phyloP scores from a whole-genome alignment of 495 filamentous ascomycete species.

The Apiosordaria backusii region DNA sequence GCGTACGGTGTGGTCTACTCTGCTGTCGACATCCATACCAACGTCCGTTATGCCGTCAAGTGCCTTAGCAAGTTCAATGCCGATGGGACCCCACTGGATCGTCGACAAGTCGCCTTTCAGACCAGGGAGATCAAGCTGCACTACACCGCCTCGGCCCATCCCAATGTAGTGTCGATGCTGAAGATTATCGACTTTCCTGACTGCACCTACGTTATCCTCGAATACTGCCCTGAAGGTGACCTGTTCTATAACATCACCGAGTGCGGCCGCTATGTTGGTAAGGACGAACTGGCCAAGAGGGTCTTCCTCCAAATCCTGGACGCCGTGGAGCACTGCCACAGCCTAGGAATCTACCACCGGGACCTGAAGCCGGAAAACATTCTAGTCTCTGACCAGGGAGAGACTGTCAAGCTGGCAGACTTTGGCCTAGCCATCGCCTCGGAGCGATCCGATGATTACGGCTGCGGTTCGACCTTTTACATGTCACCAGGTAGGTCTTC shows the following conservation, averaged over 20 bases:
- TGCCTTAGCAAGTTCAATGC: constrained; percentile 80
- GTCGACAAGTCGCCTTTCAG: constrained; percentile 84
- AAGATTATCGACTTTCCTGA: constrained; percentile 91
- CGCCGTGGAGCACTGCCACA: constrained; percentile 94
- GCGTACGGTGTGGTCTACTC: constrained; percentile 97
- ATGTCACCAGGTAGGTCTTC: constrained; percentile 88
- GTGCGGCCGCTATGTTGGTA: constrained; percentile 84
- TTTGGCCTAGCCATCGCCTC: constrained; percentile 92
- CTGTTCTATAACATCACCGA: constrained; percentile 97
- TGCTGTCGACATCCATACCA: constrained; percentile 81
- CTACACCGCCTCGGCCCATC: constrained; percentile 79
- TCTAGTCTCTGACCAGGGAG: constrained; percentile 79
- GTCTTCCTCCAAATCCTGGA: constrained; percentile 96
- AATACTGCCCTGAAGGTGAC: constrained; percentile 96
- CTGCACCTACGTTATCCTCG: constrained; percentile 94
- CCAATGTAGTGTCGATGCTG: constrained; percentile 89
- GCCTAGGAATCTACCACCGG: constrained; percentile 90
- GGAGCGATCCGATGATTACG: constrained; percentile 84
- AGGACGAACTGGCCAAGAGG: constrained; percentile 80
- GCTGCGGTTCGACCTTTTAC: constrained; percentile 98
- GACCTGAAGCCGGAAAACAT: constrained; percentile 99
- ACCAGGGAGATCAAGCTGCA: constrained; percentile 90
- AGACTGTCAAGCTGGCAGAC: constrained; percentile 92
- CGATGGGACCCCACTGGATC: constrained; percentile 71
- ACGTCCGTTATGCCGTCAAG: constrained; percentile 89